Percentiles rank a stretch among this genome's conserved stretches.
phyloP scores from a whole-genome alignment of 2,329 filamentous ascomycete species.

The Talaromyces sp. region DNA sequence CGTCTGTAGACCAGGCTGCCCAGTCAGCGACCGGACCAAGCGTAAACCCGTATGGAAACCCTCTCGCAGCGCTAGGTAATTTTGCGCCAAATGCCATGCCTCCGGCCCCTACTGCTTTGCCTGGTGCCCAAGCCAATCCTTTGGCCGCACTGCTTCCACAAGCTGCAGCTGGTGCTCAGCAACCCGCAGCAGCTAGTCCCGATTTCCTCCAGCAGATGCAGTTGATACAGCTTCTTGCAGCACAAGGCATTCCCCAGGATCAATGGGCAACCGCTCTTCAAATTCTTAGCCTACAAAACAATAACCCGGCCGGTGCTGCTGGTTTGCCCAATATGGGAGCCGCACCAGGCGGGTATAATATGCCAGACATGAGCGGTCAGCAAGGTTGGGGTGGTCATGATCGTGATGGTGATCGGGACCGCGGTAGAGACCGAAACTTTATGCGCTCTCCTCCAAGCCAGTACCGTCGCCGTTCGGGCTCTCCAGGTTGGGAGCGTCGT shows the following conservation, averaged over 20 bases:
- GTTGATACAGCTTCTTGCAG: conserved; percentile 70
- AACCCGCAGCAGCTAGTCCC: conserved; percentile 30
- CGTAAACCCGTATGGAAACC: conserved; percentile 56
- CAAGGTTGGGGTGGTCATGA: conserved; percentile 36
- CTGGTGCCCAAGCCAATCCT: conserved; percentile 36
- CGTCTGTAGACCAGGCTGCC: conserved; percentile 46
- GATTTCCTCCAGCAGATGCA: conserved; percentile 66
- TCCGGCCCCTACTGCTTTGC: conserved; percentile 43
- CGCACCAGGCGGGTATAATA: conserved; percentile 34
- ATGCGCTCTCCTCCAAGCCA: conserved; percentile 61
- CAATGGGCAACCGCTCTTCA: conserved; percentile 64
- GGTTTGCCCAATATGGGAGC: conserved; percentile 35
- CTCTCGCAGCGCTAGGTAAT: conserved; percentile 48
- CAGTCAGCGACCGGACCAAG: conserved; percentile 47
- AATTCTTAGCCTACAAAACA: conserved; percentile 46
- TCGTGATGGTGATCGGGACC: conserved; percentile 54
- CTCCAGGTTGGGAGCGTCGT: conserved; percentile 71
- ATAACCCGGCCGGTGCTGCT: conserved; percentile 22
- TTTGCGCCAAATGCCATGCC: conserved; percentile 35
- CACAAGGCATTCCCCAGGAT: conserved; percentile 73
- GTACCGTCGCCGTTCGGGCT: conserved; percentile 71
- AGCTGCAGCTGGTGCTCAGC: conserved; percentile 29
- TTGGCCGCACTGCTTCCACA: conserved; percentile 45
- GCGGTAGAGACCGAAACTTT: conserved; percentile 60
- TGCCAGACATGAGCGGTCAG: conserved; percentile 11